Evolutionary conservation across 768 basidiomycete species (phyloP).

Genomic region (Xerocomus brunneocitrinus): DNA sequence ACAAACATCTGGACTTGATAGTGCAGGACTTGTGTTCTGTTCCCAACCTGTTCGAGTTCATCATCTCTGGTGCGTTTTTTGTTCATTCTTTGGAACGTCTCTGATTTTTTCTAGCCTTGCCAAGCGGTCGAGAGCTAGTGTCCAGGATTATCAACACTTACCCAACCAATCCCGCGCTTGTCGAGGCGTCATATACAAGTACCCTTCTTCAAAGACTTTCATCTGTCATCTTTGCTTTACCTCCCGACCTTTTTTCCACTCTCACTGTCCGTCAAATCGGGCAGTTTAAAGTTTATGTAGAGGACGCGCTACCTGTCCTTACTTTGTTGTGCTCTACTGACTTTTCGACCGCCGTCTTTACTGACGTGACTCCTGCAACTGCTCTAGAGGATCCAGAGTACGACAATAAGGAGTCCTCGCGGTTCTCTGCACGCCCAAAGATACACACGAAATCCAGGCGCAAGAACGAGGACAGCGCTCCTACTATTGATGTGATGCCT

Average conservation of each 20-base stretch:
- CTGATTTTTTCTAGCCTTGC: conserved; percentile 11
- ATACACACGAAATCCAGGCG: conserved; percentile 30
- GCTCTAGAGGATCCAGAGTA: conserved; percentile 4
- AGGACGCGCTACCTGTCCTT: conserved; percentile 21
- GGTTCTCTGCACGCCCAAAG: conserved; percentile 10
- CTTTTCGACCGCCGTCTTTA: background rate
- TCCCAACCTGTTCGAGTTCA: conserved; percentile 9
- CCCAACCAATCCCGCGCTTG: no score
- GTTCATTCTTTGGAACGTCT: background rate
- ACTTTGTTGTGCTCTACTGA: conserved; percentile 13
- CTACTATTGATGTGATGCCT: conserved; percentile 21
- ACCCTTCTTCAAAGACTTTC: no score
- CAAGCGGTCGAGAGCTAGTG: conserved; percentile 9
- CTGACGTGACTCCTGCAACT: background rate
- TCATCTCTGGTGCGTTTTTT: conserved; percentile 18
- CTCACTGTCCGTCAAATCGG: conserved; percentile 13
- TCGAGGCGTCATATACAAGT: no score
- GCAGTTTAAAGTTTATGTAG: conserved; percentile 18
- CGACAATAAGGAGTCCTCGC: conserved; percentile 4
- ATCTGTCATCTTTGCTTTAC: no score
- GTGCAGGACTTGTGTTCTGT: conserved; percentile 20
- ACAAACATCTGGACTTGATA: conserved; percentile 2
- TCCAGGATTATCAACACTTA: conserved; percentile 32
- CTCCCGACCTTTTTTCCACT: background rate
- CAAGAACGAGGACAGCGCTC: conserved; percentile 9